Percentiles rank a stretch among this genome's conserved stretches.
Evolutionary conservation across 2,329 filamentous ascomycete species (phyloP).

Genomic region (Penicillium sclerotigenum): DNA sequence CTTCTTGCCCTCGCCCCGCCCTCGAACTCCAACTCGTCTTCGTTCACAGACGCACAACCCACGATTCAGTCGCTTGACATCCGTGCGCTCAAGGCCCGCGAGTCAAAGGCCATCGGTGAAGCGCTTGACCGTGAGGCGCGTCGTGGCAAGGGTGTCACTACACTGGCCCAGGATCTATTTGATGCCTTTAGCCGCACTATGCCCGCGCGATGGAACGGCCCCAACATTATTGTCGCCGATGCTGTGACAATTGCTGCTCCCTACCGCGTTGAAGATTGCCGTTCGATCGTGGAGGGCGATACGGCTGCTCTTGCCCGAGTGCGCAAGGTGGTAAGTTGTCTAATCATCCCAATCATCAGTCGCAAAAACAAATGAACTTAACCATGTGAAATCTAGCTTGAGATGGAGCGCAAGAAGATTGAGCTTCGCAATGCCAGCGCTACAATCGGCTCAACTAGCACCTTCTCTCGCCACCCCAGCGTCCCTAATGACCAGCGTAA

Average conservation of each 20-base stretch:
- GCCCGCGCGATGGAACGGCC: slow-evolving; percentile 58
- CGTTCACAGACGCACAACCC: slow-evolving; percentile 49
- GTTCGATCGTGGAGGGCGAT: slow-evolving; percentile 39
- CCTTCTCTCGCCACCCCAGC: slow-evolving; percentile 22
- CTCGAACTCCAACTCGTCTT: slow-evolving; percentile 30
- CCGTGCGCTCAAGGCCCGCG: slow-evolving; percentile 53
- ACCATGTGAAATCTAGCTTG: slow-evolving; percentile 32
- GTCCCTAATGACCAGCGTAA: slow-evolving; percentile 23
- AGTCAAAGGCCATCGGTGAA: slow-evolving; percentile 54
- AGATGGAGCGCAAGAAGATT: slow-evolving; percentile 50
- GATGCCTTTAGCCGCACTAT: slow-evolving; percentile 60
- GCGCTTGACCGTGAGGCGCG: slow-evolving; percentile 58
- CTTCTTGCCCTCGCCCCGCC: slow-evolving; percentile 45
- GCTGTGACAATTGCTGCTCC: slow-evolving; percentile 58
- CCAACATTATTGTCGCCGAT: slow-evolving; percentile 59
- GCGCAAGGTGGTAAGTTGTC: slow-evolving; percentile 47
- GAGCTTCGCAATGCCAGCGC: slow-evolving; percentile 43
- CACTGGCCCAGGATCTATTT: slow-evolving; percentile 62
- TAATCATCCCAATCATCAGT: not conserved
- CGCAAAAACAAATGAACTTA: not conserved
- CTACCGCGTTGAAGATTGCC: slow-evolving; percentile 57
- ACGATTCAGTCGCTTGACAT: slow-evolving; percentile 50
- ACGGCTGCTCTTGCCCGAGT: slow-evolving; percentile 44
- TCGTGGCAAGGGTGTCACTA: slow-evolving; percentile 59
- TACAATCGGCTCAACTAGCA: slow-evolving; percentile 34